Base-by-base conservation (phyloP, 306 rosid genomes). In the Malus orientalis region DNA sequence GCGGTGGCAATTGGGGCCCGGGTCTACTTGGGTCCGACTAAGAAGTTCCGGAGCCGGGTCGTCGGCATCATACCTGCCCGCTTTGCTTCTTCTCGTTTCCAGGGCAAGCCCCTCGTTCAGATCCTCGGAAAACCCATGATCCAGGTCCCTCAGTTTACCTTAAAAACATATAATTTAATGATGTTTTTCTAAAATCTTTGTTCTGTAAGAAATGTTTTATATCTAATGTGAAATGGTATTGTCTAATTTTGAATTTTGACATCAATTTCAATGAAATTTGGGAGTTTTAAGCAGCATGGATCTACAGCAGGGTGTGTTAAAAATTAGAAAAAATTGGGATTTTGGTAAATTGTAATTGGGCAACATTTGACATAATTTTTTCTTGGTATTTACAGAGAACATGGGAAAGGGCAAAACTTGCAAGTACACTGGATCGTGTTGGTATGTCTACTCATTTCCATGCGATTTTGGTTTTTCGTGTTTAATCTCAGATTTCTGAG, bases 51-150 rank as follows among this genome's bases (percentile, higher is more conserved):
- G 80, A 92, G 79, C 78, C 91, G 97, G 78, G 98, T 92, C 18
- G 83, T 95, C 11, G 98, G 97, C 3, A 89, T 95, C 60, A 95
- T 95, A 78, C 98, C 98, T 45, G 97, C 98, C 67, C 93, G 98
- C 32, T 92, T 82, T 69, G 98, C 97, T 67, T 95, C 98, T 0
- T 86, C 98, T 0, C 86, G 98, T 5, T 92, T 95, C 44, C 36
- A 74, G 71, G 98, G 98, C 77, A 95, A 95, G 83, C 97, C 98
- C 81, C 91, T 95, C 13, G 89, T 86, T 81, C 85, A 83, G 33
- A 95, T 95, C 80, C 98, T 95, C 61, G 98, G 98, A 47, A 95
- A 92, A 82, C 97, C 98, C 77, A 95, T 95, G 97, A 95, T 95
- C 81, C 98, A 95, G 98, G 97, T 92, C 1, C 51, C 63, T 38